phyloP scores from a whole-genome alignment of 1,284 basidiomycete genomes.

The Apiotrichum akiyoshidainum region DNA sequence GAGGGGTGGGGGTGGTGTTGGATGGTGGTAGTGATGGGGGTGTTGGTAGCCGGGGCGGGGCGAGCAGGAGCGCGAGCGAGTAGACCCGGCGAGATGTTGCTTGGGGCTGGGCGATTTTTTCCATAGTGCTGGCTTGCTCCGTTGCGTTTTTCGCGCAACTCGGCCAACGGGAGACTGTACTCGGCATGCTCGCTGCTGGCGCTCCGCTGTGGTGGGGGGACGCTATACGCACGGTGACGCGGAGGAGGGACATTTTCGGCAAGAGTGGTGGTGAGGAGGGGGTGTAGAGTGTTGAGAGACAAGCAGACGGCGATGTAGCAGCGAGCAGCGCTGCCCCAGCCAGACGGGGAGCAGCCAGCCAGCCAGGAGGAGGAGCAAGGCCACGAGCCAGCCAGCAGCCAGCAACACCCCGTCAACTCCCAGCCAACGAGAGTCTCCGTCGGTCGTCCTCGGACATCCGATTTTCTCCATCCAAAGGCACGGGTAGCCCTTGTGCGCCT shows the following conservation, averaged over 20 bases:
- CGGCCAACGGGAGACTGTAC: too few species aligned
- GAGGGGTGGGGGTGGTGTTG: not conserved
- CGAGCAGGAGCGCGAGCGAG: too few species aligned
- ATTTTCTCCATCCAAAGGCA: not conserved
- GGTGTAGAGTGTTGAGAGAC: not conserved
- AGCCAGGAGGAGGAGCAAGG: too few species aligned
- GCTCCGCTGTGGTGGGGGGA: too few species aligned
- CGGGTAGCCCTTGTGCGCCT: not conserved
- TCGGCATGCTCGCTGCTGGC: too few species aligned
- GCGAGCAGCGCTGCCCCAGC: not conserved
- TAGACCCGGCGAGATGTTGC: too few species aligned
- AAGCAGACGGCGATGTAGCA: not conserved
- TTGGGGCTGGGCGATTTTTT: too few species aligned
- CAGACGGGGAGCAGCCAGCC: too few species aligned
- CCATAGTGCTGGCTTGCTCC: too few species aligned
- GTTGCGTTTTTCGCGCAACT: too few species aligned
- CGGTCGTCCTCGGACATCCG: not conserved
- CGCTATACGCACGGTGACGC: slow-evolving; percentile 34
- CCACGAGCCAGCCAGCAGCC: not conserved
- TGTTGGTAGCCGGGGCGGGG: too few species aligned
- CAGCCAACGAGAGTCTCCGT: slow-evolving; percentile 4
- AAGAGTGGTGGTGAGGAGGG: slow-evolving; percentile 6
- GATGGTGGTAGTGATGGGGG: too few species aligned
- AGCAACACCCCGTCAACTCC: not conserved
- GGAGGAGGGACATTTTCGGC: slow-evolving; percentile 46